Evolutionary conservation across 371 early-diverging fungal species (phyloP).

Genomic region (Mucor plumbeus): DNA sequence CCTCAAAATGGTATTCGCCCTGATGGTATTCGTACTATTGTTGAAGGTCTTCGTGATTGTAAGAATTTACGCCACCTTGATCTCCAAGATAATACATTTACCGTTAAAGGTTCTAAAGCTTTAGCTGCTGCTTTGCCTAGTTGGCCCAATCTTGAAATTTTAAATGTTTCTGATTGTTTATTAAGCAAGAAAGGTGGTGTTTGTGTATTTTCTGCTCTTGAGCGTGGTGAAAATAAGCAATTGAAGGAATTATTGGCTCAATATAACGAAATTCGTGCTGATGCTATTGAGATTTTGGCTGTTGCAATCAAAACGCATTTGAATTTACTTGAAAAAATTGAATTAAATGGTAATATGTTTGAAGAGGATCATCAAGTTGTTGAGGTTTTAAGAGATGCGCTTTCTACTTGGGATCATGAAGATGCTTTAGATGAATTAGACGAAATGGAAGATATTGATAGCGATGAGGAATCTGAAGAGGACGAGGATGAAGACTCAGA

Average conservation of each 20-base stretch:
- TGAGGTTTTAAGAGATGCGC: slow-evolving; percentile 70
- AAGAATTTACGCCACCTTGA: slow-evolving; percentile 78
- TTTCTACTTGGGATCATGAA: slow-evolving; percentile 71
- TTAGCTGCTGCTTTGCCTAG: slow-evolving; percentile 76
- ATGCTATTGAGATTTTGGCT: slow-evolving; percentile 73
- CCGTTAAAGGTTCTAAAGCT: slow-evolving; percentile 78
- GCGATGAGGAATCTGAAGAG: slow-evolving; percentile 74
- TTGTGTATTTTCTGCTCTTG: slow-evolving; percentile 69
- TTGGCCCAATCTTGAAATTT: slow-evolving; percentile 78
- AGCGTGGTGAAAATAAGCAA: slow-evolving; percentile 50
- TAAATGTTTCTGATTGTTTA: slow-evolving; percentile 94
- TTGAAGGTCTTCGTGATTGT: slow-evolving; percentile 76
- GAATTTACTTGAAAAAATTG: slow-evolving; percentile 65
- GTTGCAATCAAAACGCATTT: slow-evolving; percentile 67
- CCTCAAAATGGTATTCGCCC: slow-evolving; percentile 98
- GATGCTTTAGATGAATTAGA: slow-evolving; percentile 91
- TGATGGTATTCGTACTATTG: slow-evolving; percentile 82
- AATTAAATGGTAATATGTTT: slow-evolving; percentile 94
- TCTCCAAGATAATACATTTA: slow-evolving; percentile 97
- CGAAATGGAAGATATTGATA: slow-evolving; percentile 92
- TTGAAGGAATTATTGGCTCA: slow-evolving; percentile 78
- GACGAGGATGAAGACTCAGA: slow-evolving; percentile 64
- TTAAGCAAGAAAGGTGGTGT: slow-evolving; percentile 77
- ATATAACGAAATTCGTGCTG: slow-evolving; percentile 89
- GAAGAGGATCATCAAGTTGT: slow-evolving; percentile 78